These are phyloP conservation scores for Penicillium diatomitis DNA, from an alignment of 495 filamentous ascomycete genomes.

Conservation along the genomic window DNA sequence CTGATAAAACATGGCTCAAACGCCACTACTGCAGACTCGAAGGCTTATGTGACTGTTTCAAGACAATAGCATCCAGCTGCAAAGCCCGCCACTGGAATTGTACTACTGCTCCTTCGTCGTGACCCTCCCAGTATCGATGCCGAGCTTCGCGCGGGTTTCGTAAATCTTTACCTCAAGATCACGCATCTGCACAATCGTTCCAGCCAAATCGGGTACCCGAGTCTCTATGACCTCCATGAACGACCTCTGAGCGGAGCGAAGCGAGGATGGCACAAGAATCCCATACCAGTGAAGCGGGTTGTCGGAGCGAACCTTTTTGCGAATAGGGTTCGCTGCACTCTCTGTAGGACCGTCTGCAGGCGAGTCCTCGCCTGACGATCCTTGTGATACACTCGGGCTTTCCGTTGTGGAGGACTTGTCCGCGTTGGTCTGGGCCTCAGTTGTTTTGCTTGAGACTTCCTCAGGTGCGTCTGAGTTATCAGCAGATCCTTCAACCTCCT, in stretches of 20 bases:
- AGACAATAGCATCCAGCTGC: too few relatives aligned
- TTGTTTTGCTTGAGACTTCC: neutral
- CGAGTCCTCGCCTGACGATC: neutral
- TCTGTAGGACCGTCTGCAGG: neutral
- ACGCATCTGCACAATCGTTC: slow-evolving; percentile 58
- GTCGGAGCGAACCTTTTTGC: slow-evolving; percentile 22
- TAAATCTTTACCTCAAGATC: slow-evolving; percentile 59
- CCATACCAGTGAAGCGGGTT: slow-evolving; percentile 67
- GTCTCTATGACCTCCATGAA: slow-evolving; percentile 32
- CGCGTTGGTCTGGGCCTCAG: too few relatives aligned
- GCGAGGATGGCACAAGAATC: slow-evolving; percentile 49
- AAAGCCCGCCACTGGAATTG: too few relatives aligned
- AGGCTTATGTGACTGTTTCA: too few relatives aligned
- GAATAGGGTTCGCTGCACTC: slow-evolving; percentile 2
- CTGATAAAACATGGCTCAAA: too few relatives aligned
- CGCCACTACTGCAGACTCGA: too few relatives aligned
- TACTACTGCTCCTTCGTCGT: neutral
- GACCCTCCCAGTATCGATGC: neutral
- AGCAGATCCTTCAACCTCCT: too few relatives aligned
- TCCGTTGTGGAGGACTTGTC: too few relatives aligned
- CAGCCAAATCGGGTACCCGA: slow-evolving; percentile 29
- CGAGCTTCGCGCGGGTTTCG: slow-evolving; percentile 31
- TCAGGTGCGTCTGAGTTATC: too few relatives aligned
- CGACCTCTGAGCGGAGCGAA: slow-evolving; percentile 50
- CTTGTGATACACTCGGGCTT: too few relatives aligned